Base-by-base conservation (phyloP, 2,329 filamentous ascomycete species). In the Exophiala oligosperma region DNA sequence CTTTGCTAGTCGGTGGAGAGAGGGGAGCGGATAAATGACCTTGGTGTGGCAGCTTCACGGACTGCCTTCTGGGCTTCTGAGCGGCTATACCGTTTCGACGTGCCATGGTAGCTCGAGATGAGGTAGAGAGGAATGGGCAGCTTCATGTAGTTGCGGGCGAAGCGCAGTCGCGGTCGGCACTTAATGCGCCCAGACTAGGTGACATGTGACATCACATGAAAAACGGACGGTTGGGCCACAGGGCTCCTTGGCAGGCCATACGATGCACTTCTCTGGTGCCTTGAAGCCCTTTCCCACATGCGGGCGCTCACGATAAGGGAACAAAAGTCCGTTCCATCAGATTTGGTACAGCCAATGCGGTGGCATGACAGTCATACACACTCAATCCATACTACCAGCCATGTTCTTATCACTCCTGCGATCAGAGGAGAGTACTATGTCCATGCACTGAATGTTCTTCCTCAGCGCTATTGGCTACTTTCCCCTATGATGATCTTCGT, bases 381-480 rank as follows among this genome's bases (percentile, higher is more conserved):
- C 32, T 52, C 32, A 52, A 52, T 41, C 49, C 32, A 41, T 52
- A 41, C 49, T 41, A 52, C 49, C 3, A 52, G 49, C 49, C 21
- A 52, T 43, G 35, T 52, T 28, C 49, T 52, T 43, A 28, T 35
- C 35, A 43, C 35, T 29, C 4, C 49, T 43, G 21, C 26, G 43
- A 52, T 43, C 37, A 9, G 49, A 52, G n/a, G n/a, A 52, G 49
- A 52, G 37, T 52, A 29, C 49, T 52, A 43, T 43, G n/a, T 52
- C 32, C 17, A 52, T 41, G 24, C 32, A 8, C 49, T 26, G 32
- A 52, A 41, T 26, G 35, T 41, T 52, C 23, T n/a, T n/a, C n/a
- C 52, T 56, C 35, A 46, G 47, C n/a, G 47, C 50, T 47, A 56
- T 56, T 41, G 49, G 48, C 9, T 59, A 52, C 37, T 29, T 56